Evolutionary conservation across 192 early-diverging fungal genomes (phyloP).

Genomic region (Umbelopsis isabellina): DNA sequence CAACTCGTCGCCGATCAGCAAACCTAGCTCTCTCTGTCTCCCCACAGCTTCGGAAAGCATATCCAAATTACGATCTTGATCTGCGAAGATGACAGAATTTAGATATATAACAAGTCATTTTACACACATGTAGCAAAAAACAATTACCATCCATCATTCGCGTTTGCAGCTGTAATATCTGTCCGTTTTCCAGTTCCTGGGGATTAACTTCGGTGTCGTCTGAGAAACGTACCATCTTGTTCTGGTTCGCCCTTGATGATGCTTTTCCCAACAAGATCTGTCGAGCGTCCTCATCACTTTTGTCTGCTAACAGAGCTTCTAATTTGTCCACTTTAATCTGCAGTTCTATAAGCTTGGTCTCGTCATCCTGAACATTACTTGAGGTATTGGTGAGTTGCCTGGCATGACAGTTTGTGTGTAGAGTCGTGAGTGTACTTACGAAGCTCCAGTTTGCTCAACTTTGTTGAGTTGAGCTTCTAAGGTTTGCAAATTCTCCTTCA

Average conservation of each 20-base stretch:
- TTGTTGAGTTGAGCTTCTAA: conserved; percentile 58
- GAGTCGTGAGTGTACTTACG: conserved; percentile 36
- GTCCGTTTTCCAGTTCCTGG: conserved; percentile 48
- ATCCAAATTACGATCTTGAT: conserved; percentile 81
- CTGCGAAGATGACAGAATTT: conserved; percentile 35
- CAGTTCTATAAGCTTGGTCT: conserved; percentile 66
- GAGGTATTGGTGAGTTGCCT: not conserved
- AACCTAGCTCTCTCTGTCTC: conserved; percentile 71
- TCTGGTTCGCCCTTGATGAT: conserved; percentile 8
- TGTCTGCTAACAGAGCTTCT: conserved; percentile 50
- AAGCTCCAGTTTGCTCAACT: conserved; percentile 57
- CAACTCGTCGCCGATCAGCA: conserved; percentile 76
- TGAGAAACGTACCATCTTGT: conserved; percentile 12
- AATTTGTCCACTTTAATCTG: conserved; percentile 65
- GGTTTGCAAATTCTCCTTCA: conserved; percentile 54
- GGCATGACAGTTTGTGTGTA: not conserved
- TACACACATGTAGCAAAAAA: not conserved
- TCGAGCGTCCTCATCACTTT: conserved; percentile 48
- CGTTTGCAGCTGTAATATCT: conserved; percentile 65
- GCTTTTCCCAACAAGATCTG: conserved; percentile 34
- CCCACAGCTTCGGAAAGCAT: conserved; percentile 58
- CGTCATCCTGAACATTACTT: conserved; percentile 53
- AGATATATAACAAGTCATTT: conserved; percentile 1
- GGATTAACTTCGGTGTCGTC: conserved; percentile 38
- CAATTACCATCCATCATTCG: conserved; percentile 64